phyloP scores from a whole-genome alignment of 1,139 yeast genomes.

The Nematodospora anomalae region DNA sequence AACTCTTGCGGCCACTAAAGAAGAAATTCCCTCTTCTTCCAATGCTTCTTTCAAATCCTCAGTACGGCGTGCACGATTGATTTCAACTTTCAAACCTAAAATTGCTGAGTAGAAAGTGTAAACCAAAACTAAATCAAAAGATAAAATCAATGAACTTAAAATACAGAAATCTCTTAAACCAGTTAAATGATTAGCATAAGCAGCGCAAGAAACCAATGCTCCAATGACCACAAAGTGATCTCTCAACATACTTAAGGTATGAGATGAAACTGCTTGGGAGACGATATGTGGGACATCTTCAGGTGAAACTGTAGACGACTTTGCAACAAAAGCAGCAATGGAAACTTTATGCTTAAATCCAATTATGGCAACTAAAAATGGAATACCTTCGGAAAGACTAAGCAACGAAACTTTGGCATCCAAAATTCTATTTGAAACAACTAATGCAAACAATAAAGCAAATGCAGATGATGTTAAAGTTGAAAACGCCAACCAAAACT shows the following conservation, averaged over 20 bases:
- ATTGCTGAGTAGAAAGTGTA: constrained; percentile 86
- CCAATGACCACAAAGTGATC: constrained; percentile 77
- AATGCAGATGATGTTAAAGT: constrained; percentile 79
- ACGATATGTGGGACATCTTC: constrained; percentile 49
- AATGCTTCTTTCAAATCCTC: constrained; percentile 77
- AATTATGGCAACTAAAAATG: constrained; percentile 87
- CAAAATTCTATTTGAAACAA: constrained; percentile 59
- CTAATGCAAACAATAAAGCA: constrained; percentile 82
- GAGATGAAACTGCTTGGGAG: constrained; percentile 61
- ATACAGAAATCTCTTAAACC: constrained; percentile 87
- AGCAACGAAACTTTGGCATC: constrained; percentile 64
- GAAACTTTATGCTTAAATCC: constrained; percentile 89
- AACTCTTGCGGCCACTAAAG: constrained; percentile 59
- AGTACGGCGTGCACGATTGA: constrained; percentile 83
- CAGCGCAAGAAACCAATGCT: constrained; percentile 66
- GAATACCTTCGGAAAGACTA: constrained; percentile 87
- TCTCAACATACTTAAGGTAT: constrained; percentile 70
- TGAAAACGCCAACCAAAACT: constrained; percentile 85
- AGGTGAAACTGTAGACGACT: constrained; percentile 35
- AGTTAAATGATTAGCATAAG: constrained; percentile 68
- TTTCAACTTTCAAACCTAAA: constrained; percentile 85
- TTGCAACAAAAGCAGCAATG: constrained; percentile 65
- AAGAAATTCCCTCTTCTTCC: constrained; percentile 91
- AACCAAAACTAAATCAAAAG: constrained; percentile 72
- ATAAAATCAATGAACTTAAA: constrained; percentile 69